Evolutionary conservation across 805 yeast genomes (phyloP), one percentile per base, ranked within the genome.

Genomic region (Ogataea naganishii): DNA sequence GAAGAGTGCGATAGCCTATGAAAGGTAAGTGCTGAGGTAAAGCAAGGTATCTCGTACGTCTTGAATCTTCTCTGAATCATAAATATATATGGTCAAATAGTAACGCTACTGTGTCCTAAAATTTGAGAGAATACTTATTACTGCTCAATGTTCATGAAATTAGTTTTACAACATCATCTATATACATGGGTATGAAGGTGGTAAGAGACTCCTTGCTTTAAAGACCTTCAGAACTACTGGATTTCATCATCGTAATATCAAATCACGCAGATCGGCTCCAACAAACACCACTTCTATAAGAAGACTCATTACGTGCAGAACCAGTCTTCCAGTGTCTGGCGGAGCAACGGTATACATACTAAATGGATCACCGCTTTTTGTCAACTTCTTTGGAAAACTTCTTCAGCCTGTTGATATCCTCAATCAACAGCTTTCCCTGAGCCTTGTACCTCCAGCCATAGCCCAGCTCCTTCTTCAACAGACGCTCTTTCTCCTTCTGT

Each of bases 381-480:
- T 12, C 16, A 14, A 17, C 25, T n/a, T 17, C 14, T 14, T 26
- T 18, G 8, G 44, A 31, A 7, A 43, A 26, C 17, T 30, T 26
- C 24, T 47, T 48, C 21, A 58, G 32, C 29, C 45, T 58, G 19
- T 49, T 38, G 9, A 62, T 48, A 43, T 67, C 72, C 27, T 65
- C 70, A 31, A 51, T 47, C 62, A 65, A 48, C 33, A 67, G 44
- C 33, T 54, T 51, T 1, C 62, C 65, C 37, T 56, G 55, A 3
- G 67, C 63, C 39, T 76, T 76, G 44, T 62, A 60, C 39, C 67
- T 62, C 72, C 80, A 77, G 11, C 75, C 79, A 13, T 69, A 52
- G 0, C 85, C 84, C 31, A 69, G 63, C 43, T 75, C 66, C 18
- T 64, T 58, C 27, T 71, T 56, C 44, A 75, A 57, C 46, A 69